Conservation (phyloP, 2,329 filamentous ascomycete genomes). For the Elsinoe arachidis region DNA sequence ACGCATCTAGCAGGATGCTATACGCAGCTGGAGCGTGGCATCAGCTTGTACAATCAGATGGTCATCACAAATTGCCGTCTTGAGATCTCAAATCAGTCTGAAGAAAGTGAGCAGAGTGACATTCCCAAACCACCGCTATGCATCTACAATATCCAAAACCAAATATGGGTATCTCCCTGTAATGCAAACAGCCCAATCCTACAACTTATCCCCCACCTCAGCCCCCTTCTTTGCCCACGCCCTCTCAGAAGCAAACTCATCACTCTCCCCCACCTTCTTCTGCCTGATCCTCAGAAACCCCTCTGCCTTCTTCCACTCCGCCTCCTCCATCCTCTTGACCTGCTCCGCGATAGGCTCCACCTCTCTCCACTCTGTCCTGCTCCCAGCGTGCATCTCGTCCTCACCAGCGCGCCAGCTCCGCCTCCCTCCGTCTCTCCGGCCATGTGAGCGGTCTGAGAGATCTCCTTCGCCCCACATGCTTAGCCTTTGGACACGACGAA, state of each 20-base stretch:
- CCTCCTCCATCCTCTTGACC: constrained; percentile 13
- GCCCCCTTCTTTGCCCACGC: constrained; percentile 1
- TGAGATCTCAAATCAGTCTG: neutral
- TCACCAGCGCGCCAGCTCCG: neutral
- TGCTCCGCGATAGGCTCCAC: constrained; percentile 18
- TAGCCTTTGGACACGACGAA: constrained; percentile 78
- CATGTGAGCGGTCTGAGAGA: constrained; percentile 17
- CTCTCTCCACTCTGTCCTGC: constrained; percentile 23
- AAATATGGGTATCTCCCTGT: constrained; percentile 5
- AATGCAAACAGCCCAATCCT: neutral
- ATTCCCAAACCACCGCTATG: constrained; percentile 2
- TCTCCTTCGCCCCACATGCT: constrained; percentile 66
- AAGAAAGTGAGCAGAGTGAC: constrained; percentile 2
- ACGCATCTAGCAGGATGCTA: no score
- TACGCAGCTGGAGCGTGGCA: no score
- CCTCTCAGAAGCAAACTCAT: neutral
- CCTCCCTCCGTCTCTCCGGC: constrained; percentile 20
- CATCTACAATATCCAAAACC: neutral
- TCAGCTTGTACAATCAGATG: no score
- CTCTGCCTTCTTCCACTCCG: constrained; percentile 23
- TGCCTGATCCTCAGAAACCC: constrained; percentile 16
- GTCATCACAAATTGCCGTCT: no score
- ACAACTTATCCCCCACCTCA: neutral
- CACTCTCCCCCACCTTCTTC: constrained; percentile 13
- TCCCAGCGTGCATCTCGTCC: constrained; percentile 18